Conservation (phyloP, 495 filamentous ascomycete genomes). For the Penicillium silybi region DNA sequence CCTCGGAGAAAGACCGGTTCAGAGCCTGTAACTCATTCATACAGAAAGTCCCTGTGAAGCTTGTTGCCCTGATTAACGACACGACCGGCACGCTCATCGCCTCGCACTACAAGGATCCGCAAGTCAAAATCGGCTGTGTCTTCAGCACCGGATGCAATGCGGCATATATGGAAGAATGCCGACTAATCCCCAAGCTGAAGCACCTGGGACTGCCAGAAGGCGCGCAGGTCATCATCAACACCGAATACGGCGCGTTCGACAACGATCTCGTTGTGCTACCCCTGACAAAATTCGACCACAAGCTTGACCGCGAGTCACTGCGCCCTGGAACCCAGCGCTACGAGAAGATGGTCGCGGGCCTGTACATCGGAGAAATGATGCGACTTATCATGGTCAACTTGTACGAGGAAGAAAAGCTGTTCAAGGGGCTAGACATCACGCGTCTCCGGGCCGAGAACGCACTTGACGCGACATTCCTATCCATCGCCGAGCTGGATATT, state of each 20-base stretch:
- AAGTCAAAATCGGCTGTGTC: conserved; percentile 87
- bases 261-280: conserved; percentile 84
- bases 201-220: conserved; percentile 76
- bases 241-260: conserved; percentile 96
- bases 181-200: conserved; percentile 79
- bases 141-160: conserved; percentile 96
- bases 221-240: conserved; percentile 90
- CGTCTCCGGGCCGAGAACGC: conserved; percentile 64
- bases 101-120: conserved; percentile 79
- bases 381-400: conserved; percentile 38
- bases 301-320: conserved; percentile 37
- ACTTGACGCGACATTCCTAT: conserved; percentile 77
- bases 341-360: conserved; percentile 47
- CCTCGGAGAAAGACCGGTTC: background rate
- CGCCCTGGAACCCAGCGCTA: conserved; percentile 44
- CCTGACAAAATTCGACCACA: conserved; percentile 28
- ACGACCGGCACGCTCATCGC: conserved; percentile 93
- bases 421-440: conserved; percentile 44
- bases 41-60: conserved; percentile 75
- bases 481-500: conserved; percentile 68
- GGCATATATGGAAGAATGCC: conserved; percentile 87
- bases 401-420: conserved; percentile 28
- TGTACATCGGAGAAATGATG: conserved; percentile 47
- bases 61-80: conserved; percentile 89
- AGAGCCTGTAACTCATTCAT: background rate